Evolutionary conservation across 768 basidiomycete genomes (phyloP), one percentile per base, ranked within the genome.

Genomic region (Cystobasidium onofrii): DNA sequence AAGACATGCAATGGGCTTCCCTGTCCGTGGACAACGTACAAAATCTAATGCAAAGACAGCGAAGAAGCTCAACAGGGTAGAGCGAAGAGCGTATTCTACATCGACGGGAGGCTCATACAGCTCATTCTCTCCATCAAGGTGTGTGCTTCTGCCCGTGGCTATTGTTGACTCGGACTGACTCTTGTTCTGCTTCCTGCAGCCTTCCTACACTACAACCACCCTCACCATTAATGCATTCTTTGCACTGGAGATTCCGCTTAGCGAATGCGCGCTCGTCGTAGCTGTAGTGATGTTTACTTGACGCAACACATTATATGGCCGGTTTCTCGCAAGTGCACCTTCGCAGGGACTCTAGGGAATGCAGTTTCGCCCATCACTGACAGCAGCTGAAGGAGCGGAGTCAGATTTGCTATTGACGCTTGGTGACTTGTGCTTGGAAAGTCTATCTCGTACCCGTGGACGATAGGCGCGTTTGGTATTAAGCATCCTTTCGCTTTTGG

Each of bases 1-100:
- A 84, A 84, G 93, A 81, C 95, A 98, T 81, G 92, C 92, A 9
- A 91, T 93, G 88, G 87, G 88, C 73, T 82, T 95, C 55, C 95
- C 95, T 1, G 95, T 98, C 74, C 86, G 95, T 81, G 95, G 95
- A 72, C 95, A 98, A 82, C 89, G 89, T 70, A 97, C 94, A 2
- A 88, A 88, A 81, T 88, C 86, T 69, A 98, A 98, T 79, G 92
- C 91, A 66, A 87, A 85, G 82, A 95, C 92, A 55, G 95, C 95
- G 39, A 89, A 83, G 82, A 92, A 88, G 82, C 87, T 97, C 82
- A 98, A 98, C 84, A 86, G 87, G 79, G 82, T 94, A 76, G 88
- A 90, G 72, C 85, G 94, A 73, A 82, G 84, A 77, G 80, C 80
- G n/a, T 83, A 77, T 73, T 75, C 78, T 1, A 78, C 81, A 34